These are phyloP conservation scores for Kondoa subrosea DNA, from an alignment of 768 basidiomycete genomes.

Conservation along the genomic window DNA sequence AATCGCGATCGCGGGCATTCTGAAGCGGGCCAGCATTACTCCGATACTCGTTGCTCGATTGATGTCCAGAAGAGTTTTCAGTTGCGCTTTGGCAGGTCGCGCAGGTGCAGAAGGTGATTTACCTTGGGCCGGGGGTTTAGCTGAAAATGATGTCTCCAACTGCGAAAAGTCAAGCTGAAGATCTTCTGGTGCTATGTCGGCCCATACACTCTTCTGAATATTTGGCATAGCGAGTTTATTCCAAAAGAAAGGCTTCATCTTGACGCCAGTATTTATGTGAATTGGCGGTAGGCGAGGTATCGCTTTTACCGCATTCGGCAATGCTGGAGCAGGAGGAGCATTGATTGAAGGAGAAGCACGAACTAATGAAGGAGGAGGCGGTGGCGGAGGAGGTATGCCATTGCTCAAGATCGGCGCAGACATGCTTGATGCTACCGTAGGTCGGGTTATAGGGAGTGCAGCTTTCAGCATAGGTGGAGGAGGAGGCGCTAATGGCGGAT, in stretches of 20 bases:
- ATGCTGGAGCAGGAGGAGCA: constrained; percentile 6
- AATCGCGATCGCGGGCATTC: constrained; percentile 48
- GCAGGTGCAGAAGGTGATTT: constrained; percentile 23
- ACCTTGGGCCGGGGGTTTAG: constrained; percentile 41
- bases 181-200: constrained; percentile 35
- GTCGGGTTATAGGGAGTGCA: background rate
- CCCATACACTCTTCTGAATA: constrained; percentile 51
- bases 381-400: constrained; percentile 8
- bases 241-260: constrained; percentile 63
- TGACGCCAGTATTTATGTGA: constrained; percentile 5
- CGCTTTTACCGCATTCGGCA: constrained; percentile 16
- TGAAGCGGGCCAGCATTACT: constrained; percentile 68
- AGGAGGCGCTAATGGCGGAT: too few relatives aligned
- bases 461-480: background rate
- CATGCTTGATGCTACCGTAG: background rate
- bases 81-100: constrained; percentile 34
- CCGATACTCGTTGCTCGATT: constrained; percentile 69
- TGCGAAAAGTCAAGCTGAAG: constrained; percentile 48
- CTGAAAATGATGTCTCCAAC: constrained; percentile 53
- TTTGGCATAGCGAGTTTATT: constrained; percentile 47
- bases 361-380: constrained; percentile 27
- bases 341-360: background rate
- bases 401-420: background rate
- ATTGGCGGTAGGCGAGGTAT: background rate
- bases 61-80: constrained; percentile 59